These are phyloP conservation scores for Stenocarpella maydis DNA, from an alignment of 2,329 filamentous ascomycete genomes.

Conservation along the genomic window DNA sequence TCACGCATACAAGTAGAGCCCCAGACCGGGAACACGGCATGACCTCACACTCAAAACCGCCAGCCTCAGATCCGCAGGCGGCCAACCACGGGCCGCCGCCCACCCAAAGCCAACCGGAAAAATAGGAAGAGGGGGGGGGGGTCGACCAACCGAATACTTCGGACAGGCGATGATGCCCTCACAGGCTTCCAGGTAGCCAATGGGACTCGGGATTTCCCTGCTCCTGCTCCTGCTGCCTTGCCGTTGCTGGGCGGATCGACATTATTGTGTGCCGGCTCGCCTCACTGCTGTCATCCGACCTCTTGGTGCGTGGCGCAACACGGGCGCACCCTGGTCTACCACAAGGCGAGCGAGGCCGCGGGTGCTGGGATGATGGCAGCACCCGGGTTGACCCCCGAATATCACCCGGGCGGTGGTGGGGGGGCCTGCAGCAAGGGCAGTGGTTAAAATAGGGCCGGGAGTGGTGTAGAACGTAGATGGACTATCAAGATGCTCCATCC, in stretches of 20 bases:
- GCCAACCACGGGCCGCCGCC: constrained; percentile 6
- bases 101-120: not conserved
- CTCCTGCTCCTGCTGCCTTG: not conserved
- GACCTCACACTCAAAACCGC: not conserved
- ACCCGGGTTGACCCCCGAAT: not conserved
- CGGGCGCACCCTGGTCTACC: constrained; percentile 14
- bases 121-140: not conserved
- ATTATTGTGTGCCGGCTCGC: not conserved
- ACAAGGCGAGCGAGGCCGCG: not conserved
- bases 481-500: not conserved
- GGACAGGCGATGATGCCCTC: not conserved
- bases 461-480: too few species aligned
- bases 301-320: not conserved
- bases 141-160: not conserved
- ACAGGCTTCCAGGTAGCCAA: not conserved
- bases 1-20: not conserved
- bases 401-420: constrained; percentile 18
- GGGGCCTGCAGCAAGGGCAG: not conserved
- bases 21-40: constrained; percentile 11
- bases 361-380: constrained; percentile 8
- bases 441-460: not conserved
- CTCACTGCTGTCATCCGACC: constrained; percentile 27
- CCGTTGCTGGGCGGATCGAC: not conserved
- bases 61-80: constrained; percentile 13
- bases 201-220: constrained; percentile 9